Conservation (phyloP, 1,284 basidiomycete species). For the Boletus semigastroideus region DNA sequence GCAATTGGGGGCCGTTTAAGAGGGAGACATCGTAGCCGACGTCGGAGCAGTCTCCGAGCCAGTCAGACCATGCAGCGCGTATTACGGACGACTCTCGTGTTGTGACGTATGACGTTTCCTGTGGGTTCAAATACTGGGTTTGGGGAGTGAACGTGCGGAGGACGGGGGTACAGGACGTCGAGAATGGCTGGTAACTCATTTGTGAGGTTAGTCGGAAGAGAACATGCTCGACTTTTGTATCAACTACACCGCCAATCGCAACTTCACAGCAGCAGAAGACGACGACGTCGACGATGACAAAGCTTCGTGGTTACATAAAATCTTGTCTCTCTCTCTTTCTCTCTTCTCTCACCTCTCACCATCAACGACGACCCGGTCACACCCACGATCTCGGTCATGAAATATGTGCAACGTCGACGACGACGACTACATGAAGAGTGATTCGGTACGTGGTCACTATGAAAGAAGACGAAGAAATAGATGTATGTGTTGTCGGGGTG, state of each 20-base stretch:
- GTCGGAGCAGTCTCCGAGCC: slow-evolving; percentile 53
- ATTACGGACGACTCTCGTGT: slow-evolving; percentile 43
- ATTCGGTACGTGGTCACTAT: slow-evolving; percentile 7
- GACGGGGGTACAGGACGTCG: slow-evolving; percentile 54
- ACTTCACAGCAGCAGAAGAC: no score
- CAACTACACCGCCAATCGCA: no score
- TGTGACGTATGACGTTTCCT: slow-evolving; percentile 48
- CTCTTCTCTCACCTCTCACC: slow-evolving; percentile 36
- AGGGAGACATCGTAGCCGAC: slow-evolving; percentile 50
- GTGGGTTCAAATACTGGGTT: slow-evolving; percentile 50
- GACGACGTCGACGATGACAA: slow-evolving; percentile 27
- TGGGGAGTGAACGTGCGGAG: slow-evolving; percentile 51
- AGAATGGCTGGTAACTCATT: slow-evolving; percentile 38
- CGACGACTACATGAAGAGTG: neutral
- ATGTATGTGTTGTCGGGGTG: slow-evolving; percentile 3
- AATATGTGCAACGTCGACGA: neutral
- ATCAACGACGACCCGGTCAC: slow-evolving; percentile 21
- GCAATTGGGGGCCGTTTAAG: slow-evolving; percentile 43
- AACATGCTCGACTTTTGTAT: no score
- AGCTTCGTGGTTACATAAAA: slow-evolving; percentile 37
- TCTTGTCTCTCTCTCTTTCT: slow-evolving; percentile 29
- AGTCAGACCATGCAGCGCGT: slow-evolving; percentile 53
- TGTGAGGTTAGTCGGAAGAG: no score
- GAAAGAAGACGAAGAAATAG: slow-evolving; percentile 5
- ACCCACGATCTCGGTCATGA: neutral